Conservation (phyloP, 148 eudicot genomes). For the Heliosperma pusillum region DNA sequence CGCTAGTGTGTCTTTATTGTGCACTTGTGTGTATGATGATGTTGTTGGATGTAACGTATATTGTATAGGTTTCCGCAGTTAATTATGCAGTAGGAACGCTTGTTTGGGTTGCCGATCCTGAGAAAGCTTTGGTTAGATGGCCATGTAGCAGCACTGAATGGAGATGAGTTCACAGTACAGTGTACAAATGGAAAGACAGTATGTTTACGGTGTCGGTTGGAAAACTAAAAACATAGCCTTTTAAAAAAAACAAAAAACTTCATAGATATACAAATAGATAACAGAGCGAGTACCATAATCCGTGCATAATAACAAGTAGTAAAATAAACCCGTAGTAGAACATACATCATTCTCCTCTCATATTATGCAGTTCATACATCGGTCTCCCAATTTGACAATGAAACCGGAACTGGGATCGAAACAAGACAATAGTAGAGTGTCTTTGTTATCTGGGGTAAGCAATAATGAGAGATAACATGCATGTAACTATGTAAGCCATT, state of each 20-base stretch:
- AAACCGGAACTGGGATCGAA: neutral
- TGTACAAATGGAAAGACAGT: slow-evolving; percentile 45
- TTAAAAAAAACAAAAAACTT: no score
- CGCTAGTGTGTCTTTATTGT: neutral
- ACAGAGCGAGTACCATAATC: no score
- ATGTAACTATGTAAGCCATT: neutral
- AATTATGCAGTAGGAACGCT: slow-evolving; percentile 68
- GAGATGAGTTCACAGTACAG: slow-evolving; percentile 50
- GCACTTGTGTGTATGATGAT: neutral
- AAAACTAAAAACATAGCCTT: no score
- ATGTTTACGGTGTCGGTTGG: slow-evolving; percentile 17
- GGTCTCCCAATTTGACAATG: neutral
- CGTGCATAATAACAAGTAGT: no score
- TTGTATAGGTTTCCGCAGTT: slow-evolving; percentile 50
- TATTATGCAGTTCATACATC: neutral
- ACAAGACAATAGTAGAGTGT: neutral
- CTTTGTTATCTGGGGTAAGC: neutral
- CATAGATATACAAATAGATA: no score
- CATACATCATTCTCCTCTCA: no score
- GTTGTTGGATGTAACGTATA: slow-evolving; percentile 26
- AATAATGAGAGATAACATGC: neutral
- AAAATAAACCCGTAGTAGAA: no score
- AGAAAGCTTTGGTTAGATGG: slow-evolving; percentile 88
- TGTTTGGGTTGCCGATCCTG: slow-evolving; percentile 93
- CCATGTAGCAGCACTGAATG: slow-evolving; percentile 60